These are phyloP conservation scores for Solanum lycopersicoides DNA, from an alignment of 257 asterid species.

Conservation along the genomic window DNA sequence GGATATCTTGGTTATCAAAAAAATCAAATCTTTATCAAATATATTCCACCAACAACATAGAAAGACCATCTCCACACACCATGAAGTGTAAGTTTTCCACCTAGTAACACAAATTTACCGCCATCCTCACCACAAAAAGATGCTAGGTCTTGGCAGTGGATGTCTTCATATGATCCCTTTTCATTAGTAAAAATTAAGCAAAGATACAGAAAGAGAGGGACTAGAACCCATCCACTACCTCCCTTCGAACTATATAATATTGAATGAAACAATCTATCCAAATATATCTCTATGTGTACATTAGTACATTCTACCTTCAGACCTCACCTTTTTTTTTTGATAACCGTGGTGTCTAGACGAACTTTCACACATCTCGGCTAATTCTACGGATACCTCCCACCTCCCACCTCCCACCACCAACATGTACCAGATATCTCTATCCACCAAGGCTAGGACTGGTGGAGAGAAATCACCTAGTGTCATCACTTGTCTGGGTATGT, in stretches of 20 bases:
- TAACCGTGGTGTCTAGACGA: not conserved
- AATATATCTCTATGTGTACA: not conserved
- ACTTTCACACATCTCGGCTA: not conserved
- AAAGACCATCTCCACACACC: not conserved
- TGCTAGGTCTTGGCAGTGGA: not conserved
- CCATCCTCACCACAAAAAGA: not conserved
- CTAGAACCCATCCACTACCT: not conserved
- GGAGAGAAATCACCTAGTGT: not conserved
- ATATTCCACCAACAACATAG: not conserved
- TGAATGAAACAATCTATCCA: not conserved
- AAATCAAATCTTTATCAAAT: not conserved
- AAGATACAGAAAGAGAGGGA: not conserved
- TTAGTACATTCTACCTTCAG: not conserved
- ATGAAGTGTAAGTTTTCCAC: not conserved
- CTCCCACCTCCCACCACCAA: not conserved
- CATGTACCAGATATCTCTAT: rapidly evolving
- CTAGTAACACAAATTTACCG: not conserved
- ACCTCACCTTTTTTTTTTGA: not conserved
- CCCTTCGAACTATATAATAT: not conserved
- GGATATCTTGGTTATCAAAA: not conserved
- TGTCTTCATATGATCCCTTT: not conserved
- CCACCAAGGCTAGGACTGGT: not conserved
- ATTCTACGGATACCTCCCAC: rapidly evolving
- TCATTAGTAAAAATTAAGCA: not conserved
- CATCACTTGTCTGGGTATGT: not conserved